Conservation (phyloP, 164 flowering plant genomes). For the Vitis vinifera region ASM3070453v1 NC_081821.1:11929001-11929500, state of each 20-base stretch:
- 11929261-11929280: constrained; percentile 92
- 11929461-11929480: constrained; percentile 65
- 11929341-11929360: constrained; percentile 80
- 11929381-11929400: constrained; percentile 69
- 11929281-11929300: constrained; percentile 85
- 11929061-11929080: constrained; percentile 74
- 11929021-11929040: constrained; percentile 55
- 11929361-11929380: constrained; percentile 68
- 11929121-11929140: constrained; percentile 91
- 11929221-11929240: constrained; percentile 72
- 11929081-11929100: constrained; percentile 83
- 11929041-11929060: constrained; percentile 64
- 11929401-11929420: constrained; percentile 88
- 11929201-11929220: constrained; percentile 67
- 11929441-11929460: constrained; percentile 69
- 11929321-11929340: constrained; percentile 69
- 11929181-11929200: constrained; percentile 91
- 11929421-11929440: constrained; percentile 63
- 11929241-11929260: constrained; percentile 86
- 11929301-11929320: constrained; percentile 91
- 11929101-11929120: constrained; percentile 69
- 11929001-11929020: constrained; percentile 34
- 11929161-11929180: constrained; percentile 88
- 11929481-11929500: constrained; percentile 80
- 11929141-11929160: constrained; percentile 79